phyloP scores from a whole-genome alignment of 2,329 filamentous ascomycete genomes.

The Aspergillus intermedius region DNA sequence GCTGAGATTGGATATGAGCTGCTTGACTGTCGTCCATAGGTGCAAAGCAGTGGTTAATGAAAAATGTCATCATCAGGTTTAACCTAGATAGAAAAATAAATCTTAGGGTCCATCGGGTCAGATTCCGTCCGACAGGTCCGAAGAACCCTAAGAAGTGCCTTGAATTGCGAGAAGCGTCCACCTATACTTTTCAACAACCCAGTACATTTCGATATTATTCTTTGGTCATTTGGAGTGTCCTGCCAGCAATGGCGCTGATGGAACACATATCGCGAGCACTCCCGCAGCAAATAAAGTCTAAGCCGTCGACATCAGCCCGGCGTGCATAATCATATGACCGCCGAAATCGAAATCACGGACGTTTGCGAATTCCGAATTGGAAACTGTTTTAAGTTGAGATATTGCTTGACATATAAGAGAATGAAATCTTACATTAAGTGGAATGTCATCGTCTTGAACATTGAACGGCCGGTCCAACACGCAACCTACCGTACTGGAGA shows the following conservation, averaged over 20 bases:
- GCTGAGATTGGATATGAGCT: no score
- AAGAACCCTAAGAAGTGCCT: constrained; percentile 10
- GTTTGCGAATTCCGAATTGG: background rate
- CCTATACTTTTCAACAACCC: constrained; percentile 11
- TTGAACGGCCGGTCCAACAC: constrained; percentile 16
- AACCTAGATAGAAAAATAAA: no score
- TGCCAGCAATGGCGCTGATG: background rate
- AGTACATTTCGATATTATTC: constrained; percentile 10
- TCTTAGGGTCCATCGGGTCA: no score
- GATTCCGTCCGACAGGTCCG: constrained; percentile 2
- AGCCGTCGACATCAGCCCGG: constrained; percentile 16
- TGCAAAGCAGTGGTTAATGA: no score
- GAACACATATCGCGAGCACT: constrained; percentile 7
- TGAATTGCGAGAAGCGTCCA: constrained; percentile 10
- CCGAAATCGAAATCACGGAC: constrained; percentile 1
- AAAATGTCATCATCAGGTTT: no score
- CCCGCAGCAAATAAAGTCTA: constrained; percentile 15
- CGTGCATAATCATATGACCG: constrained; percentile 11
- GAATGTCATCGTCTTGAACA: constrained; percentile 17
- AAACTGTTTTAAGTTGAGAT: background rate
- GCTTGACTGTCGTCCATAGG: no score
- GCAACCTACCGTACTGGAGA: constrained; percentile 11
- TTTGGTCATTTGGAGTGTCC: background rate
- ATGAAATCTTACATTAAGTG: constrained; percentile 7
- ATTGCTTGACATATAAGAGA: background rate